Conservation (phyloP, 2,329 filamentous ascomycete genomes). For the Penicillium capsulatum region DNA sequence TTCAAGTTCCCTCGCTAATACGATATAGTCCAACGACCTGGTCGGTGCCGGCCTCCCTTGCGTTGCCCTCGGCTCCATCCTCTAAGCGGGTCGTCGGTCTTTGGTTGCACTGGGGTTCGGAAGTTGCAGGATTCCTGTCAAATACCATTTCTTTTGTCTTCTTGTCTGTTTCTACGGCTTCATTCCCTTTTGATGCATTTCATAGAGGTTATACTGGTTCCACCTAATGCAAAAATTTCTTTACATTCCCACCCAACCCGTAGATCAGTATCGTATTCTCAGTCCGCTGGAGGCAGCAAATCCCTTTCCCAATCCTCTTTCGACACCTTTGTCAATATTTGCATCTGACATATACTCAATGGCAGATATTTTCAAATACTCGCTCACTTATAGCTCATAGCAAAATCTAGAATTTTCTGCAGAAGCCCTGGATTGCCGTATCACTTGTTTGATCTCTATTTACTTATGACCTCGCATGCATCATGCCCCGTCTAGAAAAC, state of each 20-base stretch:
- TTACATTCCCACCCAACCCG: background rate
- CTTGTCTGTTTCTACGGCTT: constrained; percentile 13
- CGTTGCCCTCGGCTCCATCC: constrained; percentile 34
- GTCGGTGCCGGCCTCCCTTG: constrained; percentile 30
- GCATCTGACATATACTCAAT: too few relatives aligned
- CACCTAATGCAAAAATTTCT: constrained; percentile 17
- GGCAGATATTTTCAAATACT: too few relatives aligned
- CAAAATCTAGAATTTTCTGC: too few relatives aligned
- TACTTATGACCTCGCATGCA: too few relatives aligned
- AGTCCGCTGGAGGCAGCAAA: background rate
- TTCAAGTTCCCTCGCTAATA: constrained; percentile 3
- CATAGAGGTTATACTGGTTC: constrained; percentile 10
- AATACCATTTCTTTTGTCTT: constrained; percentile 15
- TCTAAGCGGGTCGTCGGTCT: constrained; percentile 30
- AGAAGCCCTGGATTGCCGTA: too few relatives aligned
- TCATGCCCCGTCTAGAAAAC: too few relatives aligned
- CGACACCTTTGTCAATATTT: too few relatives aligned
- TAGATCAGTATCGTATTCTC: background rate
- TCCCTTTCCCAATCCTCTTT: background rate
- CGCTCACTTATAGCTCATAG: too few relatives aligned
- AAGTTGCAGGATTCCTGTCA: constrained; percentile 11
- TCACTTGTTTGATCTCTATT: too few relatives aligned
- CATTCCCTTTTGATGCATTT: constrained; percentile 7
- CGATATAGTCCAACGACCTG: constrained; percentile 24
- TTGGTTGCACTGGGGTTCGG: background rate